phyloP scores from a whole-genome alignment of 2,329 filamentous ascomycete species.

The Aspergillus awamori region DNA sequence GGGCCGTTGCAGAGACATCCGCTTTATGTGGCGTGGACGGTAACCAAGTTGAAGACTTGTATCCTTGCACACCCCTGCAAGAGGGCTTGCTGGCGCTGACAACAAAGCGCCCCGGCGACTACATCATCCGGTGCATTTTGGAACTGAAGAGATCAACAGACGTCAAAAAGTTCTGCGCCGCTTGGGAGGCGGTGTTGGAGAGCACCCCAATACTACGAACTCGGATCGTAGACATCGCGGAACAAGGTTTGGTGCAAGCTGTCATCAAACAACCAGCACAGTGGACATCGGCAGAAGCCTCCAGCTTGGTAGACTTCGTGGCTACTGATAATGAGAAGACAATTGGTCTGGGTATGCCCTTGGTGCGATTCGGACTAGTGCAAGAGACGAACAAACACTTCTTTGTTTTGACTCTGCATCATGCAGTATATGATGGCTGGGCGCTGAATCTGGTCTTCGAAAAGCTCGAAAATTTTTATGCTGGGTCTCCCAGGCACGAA shows the following conservation, averaged over 20 bases:
- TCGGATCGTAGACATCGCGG: conserved; percentile 1
- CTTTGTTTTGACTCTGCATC: neutral
- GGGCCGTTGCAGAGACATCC: neutral
- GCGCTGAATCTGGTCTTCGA: neutral
- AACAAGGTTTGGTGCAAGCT: conserved; percentile 6
- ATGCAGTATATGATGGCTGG: conserved; percentile 6
- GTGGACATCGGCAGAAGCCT: neutral
- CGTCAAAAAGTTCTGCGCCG: neutral
- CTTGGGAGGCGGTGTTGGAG: neutral
- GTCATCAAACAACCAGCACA: neutral
- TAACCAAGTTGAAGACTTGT: neutral
- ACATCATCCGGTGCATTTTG: neutral
- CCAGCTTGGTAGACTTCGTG: neutral
- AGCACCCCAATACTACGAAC: conserved; percentile 2
- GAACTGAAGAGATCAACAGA: neutral
- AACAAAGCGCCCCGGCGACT: neutral
- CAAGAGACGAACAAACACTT: neutral
- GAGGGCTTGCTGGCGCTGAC: conserved; percentile 3
- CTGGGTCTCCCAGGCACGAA: neutral
- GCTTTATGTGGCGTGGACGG: neutral
- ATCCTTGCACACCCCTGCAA: conserved; percentile 5
- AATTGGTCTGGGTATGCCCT: neutral
- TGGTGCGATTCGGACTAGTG: neutral
- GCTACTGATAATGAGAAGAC: neutral
- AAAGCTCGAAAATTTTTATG: neutral